Evolutionary conservation across 495 filamentous ascomycete species (phyloP).

Genomic region (Neurospora sp.): DNA sequence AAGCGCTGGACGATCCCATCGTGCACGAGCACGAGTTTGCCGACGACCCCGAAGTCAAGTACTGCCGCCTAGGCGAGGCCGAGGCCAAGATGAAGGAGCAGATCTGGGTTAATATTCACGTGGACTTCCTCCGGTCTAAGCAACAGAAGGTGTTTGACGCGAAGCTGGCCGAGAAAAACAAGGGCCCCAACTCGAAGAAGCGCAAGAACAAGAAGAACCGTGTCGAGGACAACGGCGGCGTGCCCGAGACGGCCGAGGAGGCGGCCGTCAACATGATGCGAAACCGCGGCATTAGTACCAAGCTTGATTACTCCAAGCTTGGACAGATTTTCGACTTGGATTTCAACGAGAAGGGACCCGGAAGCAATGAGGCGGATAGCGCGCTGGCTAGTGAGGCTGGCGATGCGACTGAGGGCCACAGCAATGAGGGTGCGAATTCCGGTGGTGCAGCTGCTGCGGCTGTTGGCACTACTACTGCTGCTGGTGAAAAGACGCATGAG

Average conservation of each 20-base stretch:
- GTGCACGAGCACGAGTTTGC: conserved; percentile 71
- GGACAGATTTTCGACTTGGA: conserved; percentile 37
- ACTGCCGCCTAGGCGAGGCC: conserved; percentile 58
- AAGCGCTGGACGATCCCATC: conserved; percentile 37
- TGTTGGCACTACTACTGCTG: background rate
- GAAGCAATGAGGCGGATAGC: conserved; percentile 13
- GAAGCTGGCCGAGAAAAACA: conserved; percentile 44
- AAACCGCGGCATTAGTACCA: conserved; percentile 61
- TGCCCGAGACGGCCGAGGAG: conserved; percentile 51
- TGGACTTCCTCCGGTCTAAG: conserved; percentile 74
- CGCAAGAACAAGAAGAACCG: conserved; percentile 42
- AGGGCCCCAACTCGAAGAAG: conserved; percentile 34
- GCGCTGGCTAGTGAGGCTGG: background rate
- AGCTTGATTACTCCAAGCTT: conserved; percentile 73
- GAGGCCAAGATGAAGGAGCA: conserved; percentile 73
- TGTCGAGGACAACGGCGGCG: conserved; percentile 39
- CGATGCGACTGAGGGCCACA: background rate
- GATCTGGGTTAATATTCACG: conserved; percentile 91
- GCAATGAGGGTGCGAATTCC: background rate
- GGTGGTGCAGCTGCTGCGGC: background rate
- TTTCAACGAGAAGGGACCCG: conserved; percentile 25
- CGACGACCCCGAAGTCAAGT: conserved; percentile 72
- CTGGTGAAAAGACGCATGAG: background rate
- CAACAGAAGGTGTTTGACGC: conserved; percentile 65
- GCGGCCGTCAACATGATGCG: conserved; percentile 67